These are phyloP conservation scores for Agapanthus africanus DNA, from an alignment of 106 monocot species.

Conservation along the genomic window DNA sequence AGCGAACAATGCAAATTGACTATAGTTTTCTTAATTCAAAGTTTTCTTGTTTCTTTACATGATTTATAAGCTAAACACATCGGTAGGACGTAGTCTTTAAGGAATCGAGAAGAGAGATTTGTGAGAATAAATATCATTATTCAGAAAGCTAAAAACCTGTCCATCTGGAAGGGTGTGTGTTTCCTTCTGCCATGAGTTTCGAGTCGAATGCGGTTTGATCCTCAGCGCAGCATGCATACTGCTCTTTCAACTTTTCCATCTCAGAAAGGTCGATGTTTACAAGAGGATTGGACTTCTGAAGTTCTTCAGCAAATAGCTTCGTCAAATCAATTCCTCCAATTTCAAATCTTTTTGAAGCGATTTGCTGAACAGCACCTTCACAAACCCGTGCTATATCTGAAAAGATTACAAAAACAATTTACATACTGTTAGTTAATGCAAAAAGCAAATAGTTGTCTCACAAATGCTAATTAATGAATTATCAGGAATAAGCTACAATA, in stretches of 20 bases:
- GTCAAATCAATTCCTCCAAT: conserved; percentile 97
- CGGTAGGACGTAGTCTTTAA: too few species aligned
- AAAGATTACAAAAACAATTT: conserved; percentile 9
- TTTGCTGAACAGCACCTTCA: conserved; percentile 98
- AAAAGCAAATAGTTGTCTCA: too few species aligned
- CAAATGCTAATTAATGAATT: too few species aligned
- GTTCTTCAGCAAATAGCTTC: conserved; percentile 68
- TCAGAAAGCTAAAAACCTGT: conserved; percentile 41
- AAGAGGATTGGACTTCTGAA: conserved; percentile 67
- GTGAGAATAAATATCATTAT: too few species aligned
- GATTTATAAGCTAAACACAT: too few species aligned
- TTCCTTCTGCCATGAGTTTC: conserved; percentile 48
- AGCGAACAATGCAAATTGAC: too few species aligned
- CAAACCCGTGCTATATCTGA: conserved; percentile 95
- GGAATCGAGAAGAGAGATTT: too few species aligned
- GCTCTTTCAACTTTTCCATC: conserved; percentile 84
- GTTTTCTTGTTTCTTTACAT: too few species aligned
- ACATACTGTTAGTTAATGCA: too few species aligned
- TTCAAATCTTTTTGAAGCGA: conserved; percentile 97
- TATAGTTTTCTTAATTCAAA: too few species aligned
- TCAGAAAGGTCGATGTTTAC: conserved; percentile 62
- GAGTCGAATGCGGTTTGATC: conserved; percentile 59
- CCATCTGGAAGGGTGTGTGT: conserved; percentile 88
- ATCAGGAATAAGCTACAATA: too few species aligned
- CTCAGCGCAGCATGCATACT: conserved; percentile 66